Evolutionary conservation across 106 monocot species (phyloP).

Genomic region (Dendrobium catenatum): DNA sequence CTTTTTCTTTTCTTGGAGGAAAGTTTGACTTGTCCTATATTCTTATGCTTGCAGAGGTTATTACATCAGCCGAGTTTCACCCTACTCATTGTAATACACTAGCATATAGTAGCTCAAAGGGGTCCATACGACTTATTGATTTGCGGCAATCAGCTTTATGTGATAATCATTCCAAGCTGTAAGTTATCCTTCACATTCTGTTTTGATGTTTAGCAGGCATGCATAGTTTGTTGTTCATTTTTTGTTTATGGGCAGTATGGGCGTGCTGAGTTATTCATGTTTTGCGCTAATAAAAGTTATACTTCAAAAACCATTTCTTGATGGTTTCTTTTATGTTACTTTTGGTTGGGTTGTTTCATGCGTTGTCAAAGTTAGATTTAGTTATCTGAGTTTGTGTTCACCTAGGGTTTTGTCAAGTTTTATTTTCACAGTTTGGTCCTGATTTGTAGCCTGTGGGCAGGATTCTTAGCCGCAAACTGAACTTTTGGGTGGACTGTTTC

Average conservation of each 20-base stretch:
- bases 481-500: background rate
- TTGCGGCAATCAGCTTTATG: conserved; percentile 95
- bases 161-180: conserved; percentile 78
- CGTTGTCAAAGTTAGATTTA: background rate
- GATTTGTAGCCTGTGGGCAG: background rate
- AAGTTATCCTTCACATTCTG: conserved; percentile 15
- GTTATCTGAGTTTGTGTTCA: too few relatives aligned
- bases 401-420: background rate
- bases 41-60: conserved; percentile 40
- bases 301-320: too few relatives aligned
- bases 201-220: background rate
- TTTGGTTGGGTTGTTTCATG: background rate
- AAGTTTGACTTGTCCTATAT: background rate
- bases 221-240: background rate
- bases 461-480: background rate
- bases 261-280: too few relatives aligned
- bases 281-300: too few relatives aligned
- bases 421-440: background rate
- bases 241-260: too few relatives aligned
- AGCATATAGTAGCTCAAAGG: conserved; percentile 99
- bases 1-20: background rate
- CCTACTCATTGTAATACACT: conserved; percentile 88
- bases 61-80: conserved; percentile 70
- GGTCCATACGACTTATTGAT: conserved; percentile 92
- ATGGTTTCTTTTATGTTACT: too few relatives aligned